phyloP scores from a whole-genome alignment of 495 filamentous ascomycete genomes.

The Aspergillus ellipticus region DNA sequence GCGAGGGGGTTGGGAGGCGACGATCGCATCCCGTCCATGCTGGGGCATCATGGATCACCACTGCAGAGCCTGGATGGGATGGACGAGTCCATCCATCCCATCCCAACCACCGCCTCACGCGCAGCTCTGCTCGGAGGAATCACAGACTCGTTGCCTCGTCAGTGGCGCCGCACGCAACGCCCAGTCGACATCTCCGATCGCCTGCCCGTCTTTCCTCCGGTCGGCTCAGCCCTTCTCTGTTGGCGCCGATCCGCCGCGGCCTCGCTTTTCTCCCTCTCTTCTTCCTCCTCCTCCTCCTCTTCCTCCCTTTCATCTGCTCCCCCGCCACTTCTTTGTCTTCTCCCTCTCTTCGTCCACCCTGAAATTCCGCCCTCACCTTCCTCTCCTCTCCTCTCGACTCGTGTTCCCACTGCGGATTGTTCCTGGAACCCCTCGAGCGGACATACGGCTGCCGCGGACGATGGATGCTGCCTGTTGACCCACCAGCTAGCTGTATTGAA shows the following conservation, averaged over 20 bases:
- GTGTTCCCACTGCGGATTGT: background rate
- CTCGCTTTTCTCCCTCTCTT: background rate
- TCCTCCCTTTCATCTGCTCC: background rate
- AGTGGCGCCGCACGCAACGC: background rate
- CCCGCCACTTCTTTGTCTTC: slow-evolving; percentile 1
- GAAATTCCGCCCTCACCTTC: too few species aligned
- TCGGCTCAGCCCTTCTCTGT: background rate
- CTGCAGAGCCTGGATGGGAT: too few species aligned
- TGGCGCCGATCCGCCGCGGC: slow-evolving; percentile 7
- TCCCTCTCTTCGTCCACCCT: background rate
- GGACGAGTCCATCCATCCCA: too few species aligned
- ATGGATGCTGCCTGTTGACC: slow-evolving; percentile 20
- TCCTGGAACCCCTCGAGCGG: background rate
- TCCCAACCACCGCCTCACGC: too few species aligned
- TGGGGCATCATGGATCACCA: too few species aligned
- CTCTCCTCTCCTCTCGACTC: background rate
- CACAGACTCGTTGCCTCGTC: background rate
- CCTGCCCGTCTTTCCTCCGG: background rate
- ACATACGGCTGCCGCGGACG: slow-evolving; percentile 5
- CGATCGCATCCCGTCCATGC: background rate
- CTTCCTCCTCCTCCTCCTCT: background rate
- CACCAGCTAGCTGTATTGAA: slow-evolving; percentile 9
- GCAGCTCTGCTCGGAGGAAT: too few species aligned
- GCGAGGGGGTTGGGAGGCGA: background rate
- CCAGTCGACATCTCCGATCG: background rate